phyloP scores from a whole-genome alignment of 2,329 filamentous ascomycete genomes.

The Microsporum canis region DNA sequence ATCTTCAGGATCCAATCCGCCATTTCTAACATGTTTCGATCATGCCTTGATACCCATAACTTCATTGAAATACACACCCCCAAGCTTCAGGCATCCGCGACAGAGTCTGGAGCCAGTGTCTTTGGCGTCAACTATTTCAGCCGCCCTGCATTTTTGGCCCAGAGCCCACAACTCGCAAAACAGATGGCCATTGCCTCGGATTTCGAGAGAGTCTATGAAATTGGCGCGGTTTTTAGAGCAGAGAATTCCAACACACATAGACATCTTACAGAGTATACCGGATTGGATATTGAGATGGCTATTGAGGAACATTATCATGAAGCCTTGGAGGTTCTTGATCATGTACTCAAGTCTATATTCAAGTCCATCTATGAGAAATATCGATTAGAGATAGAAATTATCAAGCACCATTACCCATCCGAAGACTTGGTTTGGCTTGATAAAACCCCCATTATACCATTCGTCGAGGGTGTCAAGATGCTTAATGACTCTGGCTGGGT shows the following conservation, averaged over 20 bases:
- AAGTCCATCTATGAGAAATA: conserved; percentile 57
- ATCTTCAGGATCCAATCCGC: conserved; percentile 80
- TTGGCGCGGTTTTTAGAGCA: conserved; percentile 81
- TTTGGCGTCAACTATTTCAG: conserved; percentile 91
- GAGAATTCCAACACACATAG: conserved; percentile 94
- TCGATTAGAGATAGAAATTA: conserved; percentile 60
- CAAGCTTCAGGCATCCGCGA: conserved; percentile 79
- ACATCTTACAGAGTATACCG: conserved; percentile 89
- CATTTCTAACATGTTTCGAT: conserved; percentile 68
- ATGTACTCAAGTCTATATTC: conserved; percentile 70
- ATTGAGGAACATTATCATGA: conserved; percentile 86
- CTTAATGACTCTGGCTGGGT: conserved; percentile 66
- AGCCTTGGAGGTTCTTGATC: conserved; percentile 66
- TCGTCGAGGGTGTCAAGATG: conserved; percentile 67
- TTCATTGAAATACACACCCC: conserved; percentile 94
- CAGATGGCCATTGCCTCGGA: conserved; percentile 87
- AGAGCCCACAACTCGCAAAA: conserved; percentile 85
- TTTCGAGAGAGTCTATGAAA: conserved; percentile 79
- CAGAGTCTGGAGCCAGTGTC: conserved; percentile 81
- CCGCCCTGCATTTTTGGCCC: conserved; percentile 73
- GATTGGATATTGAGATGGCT: conserved; percentile 84
- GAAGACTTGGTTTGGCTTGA: conserved; percentile 80
- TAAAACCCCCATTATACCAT: conserved; percentile 69
- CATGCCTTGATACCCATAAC: conserved; percentile 58
- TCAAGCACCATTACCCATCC: conserved; percentile 76